phyloP scores from a whole-genome alignment of 192 early-diverging fungal genomes.

The Umbelopsis ramanniana region DNA sequence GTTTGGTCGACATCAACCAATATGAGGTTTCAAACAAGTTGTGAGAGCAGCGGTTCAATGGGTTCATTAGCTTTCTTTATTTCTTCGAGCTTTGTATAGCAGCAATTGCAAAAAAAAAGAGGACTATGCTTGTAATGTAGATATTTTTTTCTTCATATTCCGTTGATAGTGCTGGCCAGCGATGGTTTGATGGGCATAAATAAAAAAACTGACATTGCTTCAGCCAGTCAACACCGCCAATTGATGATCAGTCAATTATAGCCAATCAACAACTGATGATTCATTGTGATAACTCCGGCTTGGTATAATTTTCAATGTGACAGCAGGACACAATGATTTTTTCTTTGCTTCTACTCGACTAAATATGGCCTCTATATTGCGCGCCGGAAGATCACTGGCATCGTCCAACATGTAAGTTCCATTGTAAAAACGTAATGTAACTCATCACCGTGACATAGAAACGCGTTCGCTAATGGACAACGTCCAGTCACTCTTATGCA shows the following conservation, averaged over 20 bases:
- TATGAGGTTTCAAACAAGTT: too few species aligned
- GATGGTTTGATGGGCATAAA: too few species aligned
- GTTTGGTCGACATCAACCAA: too few species aligned
- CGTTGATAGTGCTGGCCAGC: too few species aligned
- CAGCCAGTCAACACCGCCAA: neutral
- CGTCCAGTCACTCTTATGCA: conserved; percentile 2
- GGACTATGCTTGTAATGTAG: too few species aligned
- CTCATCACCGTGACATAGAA: neutral
- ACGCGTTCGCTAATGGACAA: neutral
- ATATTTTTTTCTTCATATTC: too few species aligned
- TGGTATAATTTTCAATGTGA: conserved; percentile 4
- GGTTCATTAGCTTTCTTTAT: too few species aligned
- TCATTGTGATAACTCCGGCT: conserved; percentile 18
- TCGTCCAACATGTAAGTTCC: conserved; percentile 12
- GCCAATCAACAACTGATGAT: conserved; percentile 9
- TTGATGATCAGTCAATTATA: neutral
- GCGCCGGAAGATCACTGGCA: neutral
- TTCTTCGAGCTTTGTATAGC: too few species aligned
- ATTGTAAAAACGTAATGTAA: neutral
- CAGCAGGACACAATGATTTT: conserved; percentile 11
- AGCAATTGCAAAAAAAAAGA: too few species aligned
- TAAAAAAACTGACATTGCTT: too few species aligned
- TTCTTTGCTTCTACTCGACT: conserved; percentile 2
- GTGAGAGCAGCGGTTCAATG: too few species aligned
- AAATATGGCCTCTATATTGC: conserved; percentile 11